Percentiles rank a stretch among this genome's conserved stretches.
Conservation (phyloP, 169 alveolate species). For the Cyclospora cayetanensis region DNA sequence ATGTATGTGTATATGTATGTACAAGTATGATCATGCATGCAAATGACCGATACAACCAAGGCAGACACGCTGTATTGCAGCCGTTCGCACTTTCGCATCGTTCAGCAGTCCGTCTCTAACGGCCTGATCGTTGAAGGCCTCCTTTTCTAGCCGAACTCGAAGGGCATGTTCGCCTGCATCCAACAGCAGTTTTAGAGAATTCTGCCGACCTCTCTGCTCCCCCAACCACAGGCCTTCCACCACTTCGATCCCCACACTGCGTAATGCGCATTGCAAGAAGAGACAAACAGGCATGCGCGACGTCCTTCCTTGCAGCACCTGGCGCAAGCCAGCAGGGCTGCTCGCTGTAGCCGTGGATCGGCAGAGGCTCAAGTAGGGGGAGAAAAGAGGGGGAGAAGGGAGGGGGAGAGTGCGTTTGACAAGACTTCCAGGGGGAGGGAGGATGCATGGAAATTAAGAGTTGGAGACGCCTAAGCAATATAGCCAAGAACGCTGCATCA, state of each 20-base stretch:
- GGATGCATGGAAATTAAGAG: too few species aligned
- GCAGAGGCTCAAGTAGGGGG: not conserved
- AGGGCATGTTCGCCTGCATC: slow-evolving; percentile 72
- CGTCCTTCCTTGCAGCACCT: too few species aligned
- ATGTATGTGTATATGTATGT: not conserved
- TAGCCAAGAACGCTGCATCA: too few species aligned
- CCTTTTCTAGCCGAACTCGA: not conserved
- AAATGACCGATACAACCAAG: too few species aligned
- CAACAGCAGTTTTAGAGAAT: slow-evolving; percentile 72
- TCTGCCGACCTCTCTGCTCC: slow-evolving; percentile 75
- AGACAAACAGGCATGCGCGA: too few species aligned
- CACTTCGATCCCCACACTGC: slow-evolving; percentile 77
- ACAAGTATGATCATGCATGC: not conserved
- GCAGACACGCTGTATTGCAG: too few species aligned
- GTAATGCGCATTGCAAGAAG: too few species aligned
- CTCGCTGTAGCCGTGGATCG: not conserved
- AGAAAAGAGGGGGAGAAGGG: not conserved
- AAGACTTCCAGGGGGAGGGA: not conserved
- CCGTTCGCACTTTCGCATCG: slow-evolving; percentile 13
- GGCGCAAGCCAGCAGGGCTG: too few species aligned
- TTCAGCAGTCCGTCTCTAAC: not conserved
- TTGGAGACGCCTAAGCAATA: too few species aligned
- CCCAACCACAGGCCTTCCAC: slow-evolving; percentile 80
- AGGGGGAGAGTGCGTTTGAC: not conserved
- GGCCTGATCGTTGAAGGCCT: not conserved